phyloP scores from a whole-genome alignment of 148 eudicot genomes.

The Oxyria digyna region DNA sequence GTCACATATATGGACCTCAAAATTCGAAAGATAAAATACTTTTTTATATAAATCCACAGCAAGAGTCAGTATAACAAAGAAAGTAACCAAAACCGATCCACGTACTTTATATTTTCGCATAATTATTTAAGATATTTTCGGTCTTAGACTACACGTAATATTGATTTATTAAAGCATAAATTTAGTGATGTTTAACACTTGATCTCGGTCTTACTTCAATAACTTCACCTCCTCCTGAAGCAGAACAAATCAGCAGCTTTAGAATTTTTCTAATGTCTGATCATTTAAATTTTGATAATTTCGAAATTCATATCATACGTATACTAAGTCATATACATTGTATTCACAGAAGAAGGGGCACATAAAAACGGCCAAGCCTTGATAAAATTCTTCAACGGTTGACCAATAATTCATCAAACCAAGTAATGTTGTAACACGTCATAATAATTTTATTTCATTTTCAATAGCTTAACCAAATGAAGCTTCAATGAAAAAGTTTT shows the following conservation, averaged over 20 bases:
- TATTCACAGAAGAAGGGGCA: too few relatives aligned
- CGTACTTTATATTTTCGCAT: background rate
- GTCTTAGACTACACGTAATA: background rate
- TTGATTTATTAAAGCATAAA: background rate
- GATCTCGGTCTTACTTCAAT: background rate
- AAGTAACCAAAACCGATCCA: background rate
- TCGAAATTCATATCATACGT: background rate
- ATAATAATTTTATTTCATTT: too few relatives aligned
- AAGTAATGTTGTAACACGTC: too few relatives aligned
- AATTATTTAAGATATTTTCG: background rate
- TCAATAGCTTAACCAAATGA: too few relatives aligned
- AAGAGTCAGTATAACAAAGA: background rate
- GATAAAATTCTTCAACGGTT: background rate
- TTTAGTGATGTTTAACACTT: background rate
- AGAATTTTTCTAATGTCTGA: background rate
- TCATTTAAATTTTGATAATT: background rate
- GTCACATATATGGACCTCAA: background rate
- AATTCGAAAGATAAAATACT: background rate
- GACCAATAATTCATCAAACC: too few relatives aligned
- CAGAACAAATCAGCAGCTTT: background rate
- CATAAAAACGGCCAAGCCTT: too few relatives aligned
- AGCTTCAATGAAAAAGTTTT: too few relatives aligned
- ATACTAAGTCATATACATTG: too few relatives aligned
- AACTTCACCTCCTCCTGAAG: too few relatives aligned
- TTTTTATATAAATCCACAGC: background rate